These are phyloP conservation scores for Trametes cingulata DNA, from an alignment of 768 basidiomycete genomes.

Conservation along the genomic window DNA sequence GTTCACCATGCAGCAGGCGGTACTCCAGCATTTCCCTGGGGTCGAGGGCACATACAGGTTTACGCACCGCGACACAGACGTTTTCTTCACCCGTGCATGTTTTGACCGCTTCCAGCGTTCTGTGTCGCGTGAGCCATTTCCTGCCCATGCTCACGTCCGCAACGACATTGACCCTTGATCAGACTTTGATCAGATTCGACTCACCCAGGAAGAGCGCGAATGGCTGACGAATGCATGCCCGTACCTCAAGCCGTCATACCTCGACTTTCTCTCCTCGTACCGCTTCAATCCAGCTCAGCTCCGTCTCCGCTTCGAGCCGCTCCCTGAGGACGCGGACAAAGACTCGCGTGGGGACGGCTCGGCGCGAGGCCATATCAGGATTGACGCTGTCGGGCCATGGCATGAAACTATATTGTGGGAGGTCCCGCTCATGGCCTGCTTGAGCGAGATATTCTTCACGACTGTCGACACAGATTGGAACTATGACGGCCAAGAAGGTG, in stretches of 20 bases:
- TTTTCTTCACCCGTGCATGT: constrained; percentile 65
- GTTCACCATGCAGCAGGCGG: constrained; percentile 96
- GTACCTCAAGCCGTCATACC: constrained; percentile 69
- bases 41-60: constrained; percentile 74
- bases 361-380: constrained; percentile 47
- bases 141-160: neutral
- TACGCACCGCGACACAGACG: constrained; percentile 69
- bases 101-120: constrained; percentile 58
- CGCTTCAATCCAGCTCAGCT: constrained; percentile 79
- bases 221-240: constrained; percentile 75
- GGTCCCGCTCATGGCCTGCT: constrained; percentile 89
- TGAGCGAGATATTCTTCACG: constrained; percentile 88
- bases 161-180: neutral
- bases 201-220: constrained; percentile 60
- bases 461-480: constrained; percentile 79
- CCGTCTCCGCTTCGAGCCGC: constrained; percentile 60
- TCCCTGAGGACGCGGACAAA: constrained; percentile 39
- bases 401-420: constrained; percentile 91
- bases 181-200: constrained; percentile 69
- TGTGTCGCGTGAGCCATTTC: constrained; percentile 51
- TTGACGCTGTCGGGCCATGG: constrained; percentile 76
- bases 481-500: constrained; percentile 80
- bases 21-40: constrained; percentile 74
- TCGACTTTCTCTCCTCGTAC: constrained; percentile 71
- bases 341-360: constrained; percentile 18